These are phyloP conservation scores for Fusarium mundagurra DNA, from an alignment of 2,329 filamentous ascomycete species.

Conservation along the genomic window DNA sequence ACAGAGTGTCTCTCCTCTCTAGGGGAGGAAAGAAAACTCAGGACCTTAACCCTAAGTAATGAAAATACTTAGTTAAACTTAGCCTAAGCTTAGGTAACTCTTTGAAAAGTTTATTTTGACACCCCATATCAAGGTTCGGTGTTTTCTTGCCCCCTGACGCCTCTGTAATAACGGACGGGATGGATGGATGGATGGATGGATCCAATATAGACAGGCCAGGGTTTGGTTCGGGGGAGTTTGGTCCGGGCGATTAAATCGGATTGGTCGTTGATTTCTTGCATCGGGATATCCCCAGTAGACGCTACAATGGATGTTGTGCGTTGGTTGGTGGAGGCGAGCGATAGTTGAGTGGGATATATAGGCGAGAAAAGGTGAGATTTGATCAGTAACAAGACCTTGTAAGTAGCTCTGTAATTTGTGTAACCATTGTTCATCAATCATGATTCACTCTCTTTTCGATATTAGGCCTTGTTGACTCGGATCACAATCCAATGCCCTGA, in stretches of 20 bases:
- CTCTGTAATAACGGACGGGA: not conserved
- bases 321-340: not conserved
- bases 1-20: not conserved
- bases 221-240: not conserved
- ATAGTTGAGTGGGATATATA: not conserved
- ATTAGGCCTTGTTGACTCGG: not conserved
- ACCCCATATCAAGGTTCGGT: no score
- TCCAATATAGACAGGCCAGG: not conserved
- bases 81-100: no score
- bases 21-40: no score
- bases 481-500: not conserved
- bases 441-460: not conserved
- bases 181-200: no score
- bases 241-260: not conserved
- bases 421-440: not conserved
- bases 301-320: slow-evolving; percentile 8
- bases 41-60: no score
- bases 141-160: no score
- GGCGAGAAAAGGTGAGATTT: not conserved
- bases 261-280: slow-evolving; percentile 13
- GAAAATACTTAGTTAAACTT: no score
- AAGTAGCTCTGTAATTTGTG: not conserved
- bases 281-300: slow-evolving; percentile 2
- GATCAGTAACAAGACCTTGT: not conserved
- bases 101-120: no score